phyloP scores from a whole-genome alignment of 257 asterid genomes.

The Vinca minor region DNA sequence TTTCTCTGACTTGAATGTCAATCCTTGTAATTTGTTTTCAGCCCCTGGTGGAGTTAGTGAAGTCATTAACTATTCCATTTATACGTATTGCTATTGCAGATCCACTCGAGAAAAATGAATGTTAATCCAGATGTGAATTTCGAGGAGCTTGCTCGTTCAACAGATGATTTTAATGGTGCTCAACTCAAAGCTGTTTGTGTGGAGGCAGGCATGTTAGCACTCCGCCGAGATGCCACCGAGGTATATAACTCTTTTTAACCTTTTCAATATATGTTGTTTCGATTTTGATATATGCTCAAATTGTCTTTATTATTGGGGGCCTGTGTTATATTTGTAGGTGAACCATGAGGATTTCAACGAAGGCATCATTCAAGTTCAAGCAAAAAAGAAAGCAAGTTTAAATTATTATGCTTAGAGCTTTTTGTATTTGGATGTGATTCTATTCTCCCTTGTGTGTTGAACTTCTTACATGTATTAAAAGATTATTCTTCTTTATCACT shows the following conservation, averaged over 20 bases:
- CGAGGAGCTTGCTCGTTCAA: slow-evolving; percentile 96
- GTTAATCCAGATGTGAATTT: slow-evolving; percentile 94
- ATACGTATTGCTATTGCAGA: slow-evolving; percentile 29
- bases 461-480: no score
- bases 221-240: slow-evolving; percentile 97
- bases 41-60: not conserved
- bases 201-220: slow-evolving; percentile 97
- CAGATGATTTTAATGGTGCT: slow-evolving; percentile 96
- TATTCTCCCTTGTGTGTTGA: no score
- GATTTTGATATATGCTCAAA: no score
- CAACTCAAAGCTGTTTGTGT: slow-evolving; percentile 96
- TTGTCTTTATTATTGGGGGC: no score
- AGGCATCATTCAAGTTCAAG: slow-evolving; percentile 96
- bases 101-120: slow-evolving; percentile 95
- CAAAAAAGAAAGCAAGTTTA: slow-evolving; percentile 80
- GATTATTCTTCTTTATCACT: no score
- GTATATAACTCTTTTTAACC: slow-evolving; percentile 22
- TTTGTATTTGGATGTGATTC: no score
- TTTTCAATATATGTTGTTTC: no score
- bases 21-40: not conserved
- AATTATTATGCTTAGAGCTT: slow-evolving; percentile 78
- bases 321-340: slow-evolving; percentile 34
- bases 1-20: not conserved
- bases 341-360: slow-evolving; percentile 93
- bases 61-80: not conserved